Evolutionary conservation across 495 filamentous ascomycete species (phyloP), one percentile per base, ranked within the genome.

Genomic region (Mytilinidion resinicola): DNA sequence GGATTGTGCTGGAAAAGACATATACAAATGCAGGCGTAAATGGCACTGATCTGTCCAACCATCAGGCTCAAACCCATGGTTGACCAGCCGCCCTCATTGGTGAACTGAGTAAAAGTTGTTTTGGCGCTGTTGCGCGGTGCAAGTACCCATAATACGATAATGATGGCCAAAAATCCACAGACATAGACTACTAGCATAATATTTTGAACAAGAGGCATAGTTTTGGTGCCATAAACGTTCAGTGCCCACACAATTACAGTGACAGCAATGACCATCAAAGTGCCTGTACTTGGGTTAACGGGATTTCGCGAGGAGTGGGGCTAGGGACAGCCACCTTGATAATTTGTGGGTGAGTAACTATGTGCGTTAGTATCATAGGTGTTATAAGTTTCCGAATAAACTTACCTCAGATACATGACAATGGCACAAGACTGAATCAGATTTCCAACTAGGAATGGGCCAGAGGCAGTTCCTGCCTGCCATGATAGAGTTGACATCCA

Each of bases 371-470:
- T 30, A 30, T 30, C n/a, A 30, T 30, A 30, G 25, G 6, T 3
- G 25, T 30, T 6, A 30, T 30, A 2, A 30, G 25, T 30, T 2
- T 30, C 6, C 6, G 25, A 30, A 30, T 30, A 2, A 30, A 3
- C 25, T 30, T 30, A 30, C 25, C 25, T 30, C 1, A 76, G 70
- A 35, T 81, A 56, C 55, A 78, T 80, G 36, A 86, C 69, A 17
- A 80, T 74, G 48, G 83, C 73, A 11, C 85, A 69, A 0, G 81
- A 80, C 67, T 86, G 82, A 39, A 87, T 80, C 51, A 83, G 76
- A 3, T 75, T 81, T 0, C 74, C 81, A 1, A 75, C 75, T 2
- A 85, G 68, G 61, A 80, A 84, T 0, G 75, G 74, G 34, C 75
- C 70, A 3, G 75, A 70, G 1, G 82, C 77, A 17, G 78, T 77